Percentiles rank a stretch among this genome's conserved stretches.
Conservation (phyloP, 2,329 filamentous ascomycete genomes). For the Talaromyces sp. region DNA sequence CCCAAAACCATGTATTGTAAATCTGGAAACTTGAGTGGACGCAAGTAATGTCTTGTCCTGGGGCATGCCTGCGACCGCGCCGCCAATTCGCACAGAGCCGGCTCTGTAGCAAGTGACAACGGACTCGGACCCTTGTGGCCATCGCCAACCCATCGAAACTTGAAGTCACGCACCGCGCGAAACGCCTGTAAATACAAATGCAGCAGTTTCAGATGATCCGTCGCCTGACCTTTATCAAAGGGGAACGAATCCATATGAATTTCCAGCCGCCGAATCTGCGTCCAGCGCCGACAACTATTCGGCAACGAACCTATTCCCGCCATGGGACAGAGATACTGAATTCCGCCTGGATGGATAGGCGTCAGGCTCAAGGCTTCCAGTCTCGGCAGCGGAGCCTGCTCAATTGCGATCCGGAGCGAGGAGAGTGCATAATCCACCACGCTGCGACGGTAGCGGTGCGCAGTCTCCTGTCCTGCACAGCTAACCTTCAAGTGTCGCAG, state of each 20-base stretch:
- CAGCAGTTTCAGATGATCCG: conserved; percentile 72
- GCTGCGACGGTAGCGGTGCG: conserved; percentile 68
- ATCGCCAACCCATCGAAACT: conserved; percentile 67
- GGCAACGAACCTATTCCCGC: conserved; percentile 72
- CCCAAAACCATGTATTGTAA: conserved; percentile 66
- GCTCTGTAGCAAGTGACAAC: conserved; percentile 65
- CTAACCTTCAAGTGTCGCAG: conserved; percentile 71
- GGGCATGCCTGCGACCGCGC: conserved; percentile 29
- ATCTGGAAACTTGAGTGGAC: conserved; percentile 62
- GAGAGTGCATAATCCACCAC: conserved; percentile 86
- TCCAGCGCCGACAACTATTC: conserved; percentile 68
- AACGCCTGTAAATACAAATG: conserved; percentile 75
- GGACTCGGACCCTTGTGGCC: conserved; percentile 66
- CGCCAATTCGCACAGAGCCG: conserved; percentile 58
- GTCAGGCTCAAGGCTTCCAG: conserved; percentile 69
- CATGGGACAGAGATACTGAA: conserved; percentile 69
- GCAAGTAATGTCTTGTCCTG: conserved; percentile 43
- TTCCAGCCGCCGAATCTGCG: conserved; percentile 69
- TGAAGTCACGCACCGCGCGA: conserved; percentile 62
- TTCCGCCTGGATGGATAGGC: conserved; percentile 68
- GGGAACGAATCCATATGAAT: conserved; percentile 68
- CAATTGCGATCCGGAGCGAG: conserved; percentile 77
- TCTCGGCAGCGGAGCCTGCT: conserved; percentile 61
- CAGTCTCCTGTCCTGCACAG: conserved; percentile 67
- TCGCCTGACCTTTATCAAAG: conserved; percentile 56